phyloP scores from a whole-genome alignment of 2,329 filamentous ascomycete species.

The Cyphellophora attinorum region DNA sequence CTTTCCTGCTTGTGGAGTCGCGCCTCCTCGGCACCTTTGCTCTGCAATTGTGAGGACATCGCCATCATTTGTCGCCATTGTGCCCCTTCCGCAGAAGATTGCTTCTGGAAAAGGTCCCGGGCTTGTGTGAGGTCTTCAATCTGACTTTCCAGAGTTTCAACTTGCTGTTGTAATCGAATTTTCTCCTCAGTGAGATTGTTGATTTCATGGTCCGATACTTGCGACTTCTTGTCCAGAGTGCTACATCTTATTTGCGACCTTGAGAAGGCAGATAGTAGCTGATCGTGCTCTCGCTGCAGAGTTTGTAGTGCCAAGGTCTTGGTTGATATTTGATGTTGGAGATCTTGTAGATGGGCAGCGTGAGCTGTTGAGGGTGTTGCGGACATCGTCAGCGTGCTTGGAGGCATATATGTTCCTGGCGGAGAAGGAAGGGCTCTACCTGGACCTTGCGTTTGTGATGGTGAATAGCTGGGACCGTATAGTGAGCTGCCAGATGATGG shows the following conservation, averaged over 20 bases:
- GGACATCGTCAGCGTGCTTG: conserved; percentile 7
- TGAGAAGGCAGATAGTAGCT: conserved; percentile 41
- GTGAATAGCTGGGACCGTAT: conserved; percentile 12
- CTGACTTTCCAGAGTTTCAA: conserved; percentile 38
- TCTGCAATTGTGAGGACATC: conserved; percentile 37
- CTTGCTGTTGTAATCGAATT: conserved; percentile 37
- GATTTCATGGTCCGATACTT: conserved; percentile 42
- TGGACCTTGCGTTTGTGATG: conserved; percentile 13
- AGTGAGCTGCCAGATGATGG: conserved; percentile 12
- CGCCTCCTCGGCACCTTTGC: conserved; percentile 32
- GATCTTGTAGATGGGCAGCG: conserved; percentile 33
- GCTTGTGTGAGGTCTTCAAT: conserved; percentile 39
- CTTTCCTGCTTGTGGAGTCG: conserved; percentile 32
- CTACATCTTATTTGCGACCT: conserved; percentile 34
- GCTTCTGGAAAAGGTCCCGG: conserved; percentile 36
- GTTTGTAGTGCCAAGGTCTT: conserved; percentile 44
- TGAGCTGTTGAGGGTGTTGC: conserved; percentile 22
- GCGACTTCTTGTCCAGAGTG: conserved; percentile 42
- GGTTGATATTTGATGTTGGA: conserved; percentile 46
- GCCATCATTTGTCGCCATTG: conserved; percentile 44
- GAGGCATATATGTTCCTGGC: conserved; percentile 11
- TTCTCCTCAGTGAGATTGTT: conserved; percentile 43
- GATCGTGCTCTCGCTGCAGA: conserved; percentile 45
- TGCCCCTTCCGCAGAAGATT: conserved; percentile 32
- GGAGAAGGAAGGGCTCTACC: conserved; percentile 18